Conservation (phyloP, 805 yeast genomes). For the Wickerhamiella shivajii region DNA sequence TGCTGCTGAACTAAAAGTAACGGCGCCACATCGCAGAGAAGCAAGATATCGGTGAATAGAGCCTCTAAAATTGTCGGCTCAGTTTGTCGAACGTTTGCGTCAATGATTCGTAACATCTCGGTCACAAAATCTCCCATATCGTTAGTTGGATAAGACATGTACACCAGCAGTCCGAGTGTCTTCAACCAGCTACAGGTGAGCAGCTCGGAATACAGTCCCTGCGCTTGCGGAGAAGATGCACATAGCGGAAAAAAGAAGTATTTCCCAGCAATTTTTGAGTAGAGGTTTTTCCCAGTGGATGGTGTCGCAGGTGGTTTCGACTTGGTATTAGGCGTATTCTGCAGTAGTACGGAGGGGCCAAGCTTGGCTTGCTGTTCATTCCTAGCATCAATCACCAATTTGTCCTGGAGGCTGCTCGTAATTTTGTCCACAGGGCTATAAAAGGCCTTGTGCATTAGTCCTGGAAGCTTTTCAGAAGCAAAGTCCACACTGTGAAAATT, state of each 20-base stretch:
- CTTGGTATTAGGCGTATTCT: too few relatives aligned
- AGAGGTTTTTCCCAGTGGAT: too few relatives aligned
- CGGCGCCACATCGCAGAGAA: constrained; percentile 22
- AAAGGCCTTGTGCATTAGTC: constrained; percentile 33
- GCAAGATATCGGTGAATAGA: constrained; percentile 20
- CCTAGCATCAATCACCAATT: constrained; percentile 15
- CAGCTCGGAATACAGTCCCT: constrained; percentile 20
- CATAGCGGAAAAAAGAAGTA: constrained; percentile 41
- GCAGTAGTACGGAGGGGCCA: constrained; percentile 21
- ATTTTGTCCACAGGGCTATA: constrained; percentile 15
- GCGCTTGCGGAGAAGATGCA: constrained; percentile 16
- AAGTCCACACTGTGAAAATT: constrained; percentile 32
- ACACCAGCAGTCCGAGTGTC: constrained; percentile 42
- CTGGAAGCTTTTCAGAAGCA: constrained; percentile 31
- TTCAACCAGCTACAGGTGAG: constrained; percentile 44
- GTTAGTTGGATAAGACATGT: constrained; percentile 41
- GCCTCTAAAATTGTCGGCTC: constrained; percentile 21
- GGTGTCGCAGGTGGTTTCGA: too few relatives aligned
- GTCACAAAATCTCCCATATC: constrained; percentile 42
- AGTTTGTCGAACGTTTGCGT: constrained; percentile 12
- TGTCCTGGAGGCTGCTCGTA: constrained; percentile 15
- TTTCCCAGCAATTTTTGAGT: constrained; percentile 31
- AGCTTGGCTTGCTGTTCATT: constrained; percentile 15
- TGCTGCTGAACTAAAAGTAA: constrained; percentile 18
- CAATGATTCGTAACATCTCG: constrained; percentile 31